Evolutionary conservation across 139 green algal genomes (phyloP).

Genomic region (Chlamydomonas asymmetrica): DNA sequence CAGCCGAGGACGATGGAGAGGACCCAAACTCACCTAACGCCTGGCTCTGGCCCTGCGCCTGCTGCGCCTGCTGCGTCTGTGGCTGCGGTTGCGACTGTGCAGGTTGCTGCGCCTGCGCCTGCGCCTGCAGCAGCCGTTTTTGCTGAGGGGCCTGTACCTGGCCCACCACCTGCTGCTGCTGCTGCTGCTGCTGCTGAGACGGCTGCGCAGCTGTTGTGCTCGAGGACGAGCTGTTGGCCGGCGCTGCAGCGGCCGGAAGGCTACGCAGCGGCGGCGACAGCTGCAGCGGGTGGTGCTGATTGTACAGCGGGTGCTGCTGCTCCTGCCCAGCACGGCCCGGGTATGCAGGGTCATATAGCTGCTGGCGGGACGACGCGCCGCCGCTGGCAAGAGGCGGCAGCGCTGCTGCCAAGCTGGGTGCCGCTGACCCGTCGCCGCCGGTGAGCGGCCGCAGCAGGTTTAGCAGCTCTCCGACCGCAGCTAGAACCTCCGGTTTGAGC

Average conservation of each 20-base stretch:
- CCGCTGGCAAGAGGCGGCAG: not conserved
- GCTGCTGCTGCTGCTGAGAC: conserved; percentile 8
- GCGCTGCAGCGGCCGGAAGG: not conserved
- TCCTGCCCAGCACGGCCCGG: conserved; percentile 11
- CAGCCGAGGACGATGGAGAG: no score
- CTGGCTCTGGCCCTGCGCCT: not conserved
- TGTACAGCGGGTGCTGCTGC: not conserved
- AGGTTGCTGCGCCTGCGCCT: not conserved
- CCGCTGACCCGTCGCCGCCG: no score
- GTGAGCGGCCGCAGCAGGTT: conserved; percentile 41
- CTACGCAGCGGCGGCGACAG: not conserved
- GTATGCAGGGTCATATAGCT: not conserved
- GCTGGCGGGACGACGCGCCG: no score
- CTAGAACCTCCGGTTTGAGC: conserved; percentile 44
- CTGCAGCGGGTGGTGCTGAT: not conserved
- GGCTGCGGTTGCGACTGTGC: not conserved
- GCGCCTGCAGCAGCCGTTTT: not conserved
- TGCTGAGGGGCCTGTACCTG: conserved; percentile 2
- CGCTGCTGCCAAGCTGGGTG: not conserved
- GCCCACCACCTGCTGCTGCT: conserved; percentile 10
- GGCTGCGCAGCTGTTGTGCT: no score
- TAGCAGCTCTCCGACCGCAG: conserved; percentile 47
- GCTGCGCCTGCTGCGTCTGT: not conserved
- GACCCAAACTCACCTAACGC: no score
- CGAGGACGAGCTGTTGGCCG: not conserved